These are phyloP conservation scores for Combretum micranthum DNA, from an alignment of 345 rosid genomes.

Conservation along the genomic window DNA sequence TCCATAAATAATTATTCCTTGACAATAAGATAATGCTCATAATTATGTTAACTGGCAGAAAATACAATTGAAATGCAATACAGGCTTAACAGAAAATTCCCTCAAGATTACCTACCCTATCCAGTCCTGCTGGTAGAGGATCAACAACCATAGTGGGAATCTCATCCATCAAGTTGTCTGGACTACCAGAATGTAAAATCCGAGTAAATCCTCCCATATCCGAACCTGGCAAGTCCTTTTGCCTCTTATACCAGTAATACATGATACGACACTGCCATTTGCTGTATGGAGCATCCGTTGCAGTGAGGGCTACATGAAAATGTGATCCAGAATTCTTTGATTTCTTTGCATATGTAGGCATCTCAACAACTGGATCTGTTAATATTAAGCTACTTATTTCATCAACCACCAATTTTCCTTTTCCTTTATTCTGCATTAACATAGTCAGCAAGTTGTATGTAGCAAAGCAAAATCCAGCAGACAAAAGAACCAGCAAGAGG, in stretches of 20 bases:
- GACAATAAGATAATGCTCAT: too few species aligned
- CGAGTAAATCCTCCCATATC: conserved; percentile 97
- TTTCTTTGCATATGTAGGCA: conserved; percentile 45
- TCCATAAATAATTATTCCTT: too few species aligned
- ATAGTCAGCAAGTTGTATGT: conserved; percentile 68
- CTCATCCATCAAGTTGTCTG: conserved; percentile 89
- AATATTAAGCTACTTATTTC: conserved; percentile 25
- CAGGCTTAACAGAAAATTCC: neutral
- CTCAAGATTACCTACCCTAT: conserved; percentile 42
- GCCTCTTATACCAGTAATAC: conserved; percentile 91
- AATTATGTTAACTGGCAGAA: neutral
- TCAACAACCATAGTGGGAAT: conserved; percentile 83
- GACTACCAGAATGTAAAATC: conserved; percentile 76
- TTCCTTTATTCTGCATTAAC: conserved; percentile 37
- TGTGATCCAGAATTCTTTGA: conserved; percentile 28
- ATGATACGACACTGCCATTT: conserved; percentile 97
- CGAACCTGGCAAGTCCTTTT: conserved; percentile 69
- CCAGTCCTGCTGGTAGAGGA: conserved; percentile 91
- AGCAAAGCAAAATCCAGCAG: conserved; percentile 63
- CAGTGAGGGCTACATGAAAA: conserved; percentile 86
- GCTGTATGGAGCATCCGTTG: conserved; percentile 80
- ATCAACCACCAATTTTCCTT: conserved; percentile 19
- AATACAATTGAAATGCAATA: neutral
- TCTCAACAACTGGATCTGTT: conserved; percentile 63
- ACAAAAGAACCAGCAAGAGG: conserved; percentile 47